phyloP scores from a whole-genome alignment of 139 green algal species.

The Mychonastes homosphaera region DNA sequence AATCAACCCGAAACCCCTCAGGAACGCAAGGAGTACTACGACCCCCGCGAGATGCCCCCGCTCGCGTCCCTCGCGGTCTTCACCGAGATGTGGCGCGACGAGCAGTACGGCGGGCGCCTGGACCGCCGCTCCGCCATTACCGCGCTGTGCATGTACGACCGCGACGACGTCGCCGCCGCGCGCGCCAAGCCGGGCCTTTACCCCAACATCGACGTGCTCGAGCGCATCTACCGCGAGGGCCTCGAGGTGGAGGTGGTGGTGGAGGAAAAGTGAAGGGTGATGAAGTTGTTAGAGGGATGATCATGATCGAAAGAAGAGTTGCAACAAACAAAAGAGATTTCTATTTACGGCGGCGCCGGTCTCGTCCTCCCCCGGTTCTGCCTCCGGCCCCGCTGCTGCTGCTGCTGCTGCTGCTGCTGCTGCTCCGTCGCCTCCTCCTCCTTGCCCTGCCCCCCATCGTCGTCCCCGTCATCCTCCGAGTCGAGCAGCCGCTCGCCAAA shows the following conservation, averaged over 20 bases:
- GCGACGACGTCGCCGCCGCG: constrained; percentile 34
- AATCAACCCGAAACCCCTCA: too few relatives aligned
- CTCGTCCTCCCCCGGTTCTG: too few relatives aligned
- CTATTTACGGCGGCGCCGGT: too few relatives aligned
- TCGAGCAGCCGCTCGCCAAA: too few relatives aligned
- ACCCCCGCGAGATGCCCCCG: constrained; percentile 46
- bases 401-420: too few relatives aligned
- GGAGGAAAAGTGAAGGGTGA: constrained; percentile 18
- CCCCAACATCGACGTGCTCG: constrained; percentile 51
- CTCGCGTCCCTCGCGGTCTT: constrained; percentile 45
- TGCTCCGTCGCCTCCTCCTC: too few relatives aligned
- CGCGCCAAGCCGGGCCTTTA: constrained; percentile 24
- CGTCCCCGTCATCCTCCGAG: too few relatives aligned
- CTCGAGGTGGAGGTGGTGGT: constrained; percentile 36
- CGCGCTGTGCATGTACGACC: constrained; percentile 50
- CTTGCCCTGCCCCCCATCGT: too few relatives aligned
- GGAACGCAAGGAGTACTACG: constrained; percentile 41
- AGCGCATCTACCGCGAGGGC: constrained; percentile 36
- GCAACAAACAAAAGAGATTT: too few relatives aligned
- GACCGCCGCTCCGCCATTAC: constrained; percentile 34
- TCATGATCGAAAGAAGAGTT: too few relatives aligned
- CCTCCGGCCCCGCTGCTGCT: too few relatives aligned
- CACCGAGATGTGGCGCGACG: constrained; percentile 50
- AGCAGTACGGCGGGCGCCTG: constrained; percentile 33
- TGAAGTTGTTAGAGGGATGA: background rate